These are phyloP conservation scores for Daphne laureola DNA, from an alignment of 441 rosid species.

Conservation along the genomic window DNA sequence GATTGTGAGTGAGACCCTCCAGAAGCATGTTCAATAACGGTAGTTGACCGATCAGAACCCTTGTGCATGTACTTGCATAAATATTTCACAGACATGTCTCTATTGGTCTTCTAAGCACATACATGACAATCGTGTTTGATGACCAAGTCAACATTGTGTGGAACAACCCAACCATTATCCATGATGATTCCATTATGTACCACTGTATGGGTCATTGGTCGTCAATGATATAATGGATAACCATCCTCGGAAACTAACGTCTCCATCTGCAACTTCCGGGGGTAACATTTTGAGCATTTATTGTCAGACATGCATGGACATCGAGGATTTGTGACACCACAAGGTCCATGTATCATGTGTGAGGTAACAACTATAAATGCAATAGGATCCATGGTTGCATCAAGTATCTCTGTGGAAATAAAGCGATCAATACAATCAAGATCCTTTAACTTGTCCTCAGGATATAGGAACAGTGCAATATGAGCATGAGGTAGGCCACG, in stretches of 20 bases:
- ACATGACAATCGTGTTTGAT: not conserved
- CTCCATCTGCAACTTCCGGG: not conserved
- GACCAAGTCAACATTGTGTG: not conserved
- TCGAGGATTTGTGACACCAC: not conserved
- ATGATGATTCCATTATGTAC: not conserved
- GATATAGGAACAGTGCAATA: no score
- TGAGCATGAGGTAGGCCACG: not conserved
- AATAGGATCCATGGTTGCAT: no score
- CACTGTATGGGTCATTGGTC: not conserved
- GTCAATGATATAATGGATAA: not conserved
- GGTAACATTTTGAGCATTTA: not conserved
- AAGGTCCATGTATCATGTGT: constrained; percentile 12
- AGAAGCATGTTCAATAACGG: no score
- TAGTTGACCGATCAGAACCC: no score
- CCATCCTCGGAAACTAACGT: not conserved
- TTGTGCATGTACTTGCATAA: not conserved
- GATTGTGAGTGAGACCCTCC: no score
- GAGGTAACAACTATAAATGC: no score
- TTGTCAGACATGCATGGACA: not conserved
- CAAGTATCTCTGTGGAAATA: no score
- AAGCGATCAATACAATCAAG: no score
- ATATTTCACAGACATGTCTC: no score
- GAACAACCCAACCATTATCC: not conserved
- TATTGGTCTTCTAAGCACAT: no score
- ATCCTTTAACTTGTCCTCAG: no score